Evolutionary conservation across 768 basidiomycete species (phyloP).

Genomic region (Tulasnella sp.): DNA sequence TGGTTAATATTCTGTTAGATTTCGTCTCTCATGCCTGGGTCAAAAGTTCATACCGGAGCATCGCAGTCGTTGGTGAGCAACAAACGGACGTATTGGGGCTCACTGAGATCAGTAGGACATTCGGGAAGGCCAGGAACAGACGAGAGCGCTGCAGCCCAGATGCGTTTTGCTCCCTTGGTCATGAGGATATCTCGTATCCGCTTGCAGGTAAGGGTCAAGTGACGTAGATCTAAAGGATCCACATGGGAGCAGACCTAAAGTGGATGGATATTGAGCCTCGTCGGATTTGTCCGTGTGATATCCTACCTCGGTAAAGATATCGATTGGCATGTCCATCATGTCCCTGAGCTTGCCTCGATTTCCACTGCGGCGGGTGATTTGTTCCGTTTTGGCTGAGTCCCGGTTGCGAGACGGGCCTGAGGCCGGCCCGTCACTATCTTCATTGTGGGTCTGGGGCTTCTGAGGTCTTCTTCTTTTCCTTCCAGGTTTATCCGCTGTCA

Average conservation of each 20-base stretch:
- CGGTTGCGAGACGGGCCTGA: background rate
- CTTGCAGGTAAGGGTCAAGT: background rate
- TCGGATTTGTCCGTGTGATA: background rate
- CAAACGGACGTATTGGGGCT: conserved; percentile 24
- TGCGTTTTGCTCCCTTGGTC: background rate
- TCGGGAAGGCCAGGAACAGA: background rate
- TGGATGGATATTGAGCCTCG: background rate
- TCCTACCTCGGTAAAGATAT: background rate
- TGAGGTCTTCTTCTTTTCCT: background rate
- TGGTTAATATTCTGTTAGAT: background rate
- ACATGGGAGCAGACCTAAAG: background rate
- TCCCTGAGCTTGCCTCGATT: background rate
- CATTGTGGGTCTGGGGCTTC: background rate
- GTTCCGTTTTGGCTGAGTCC: background rate
- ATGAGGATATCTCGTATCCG: background rate
- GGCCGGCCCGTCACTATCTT: background rate
- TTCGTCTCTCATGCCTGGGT: background rate
- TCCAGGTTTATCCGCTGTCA: background rate
- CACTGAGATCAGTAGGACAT: conserved; percentile 22
- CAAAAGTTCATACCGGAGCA: background rate
- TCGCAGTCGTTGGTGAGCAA: conserved; percentile 9
- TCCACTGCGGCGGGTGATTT: background rate
- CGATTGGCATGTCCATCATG: background rate
- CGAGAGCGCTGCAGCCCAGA: background rate
- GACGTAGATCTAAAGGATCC: background rate